Evolutionary conservation across 805 yeast genomes (phyloP).

Genomic region (Isabelozyma heimii): DNA sequence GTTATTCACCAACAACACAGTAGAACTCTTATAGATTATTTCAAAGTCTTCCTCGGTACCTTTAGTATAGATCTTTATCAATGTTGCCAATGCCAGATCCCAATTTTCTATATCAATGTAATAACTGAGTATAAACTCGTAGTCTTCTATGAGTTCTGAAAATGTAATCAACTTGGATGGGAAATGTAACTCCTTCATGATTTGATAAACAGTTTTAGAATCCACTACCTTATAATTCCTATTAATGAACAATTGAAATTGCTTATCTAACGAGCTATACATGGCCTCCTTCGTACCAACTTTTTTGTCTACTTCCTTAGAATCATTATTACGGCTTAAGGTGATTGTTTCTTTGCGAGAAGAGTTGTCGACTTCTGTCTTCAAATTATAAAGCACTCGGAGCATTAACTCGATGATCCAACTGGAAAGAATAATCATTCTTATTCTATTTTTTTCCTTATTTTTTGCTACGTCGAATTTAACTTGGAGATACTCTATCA

Average conservation of each 20-base stretch:
- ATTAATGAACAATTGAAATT: constrained; percentile 49
- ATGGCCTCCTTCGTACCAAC: not conserved
- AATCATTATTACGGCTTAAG: not conserved
- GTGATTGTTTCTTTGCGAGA: not conserved
- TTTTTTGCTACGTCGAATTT: constrained; percentile 24
- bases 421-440: constrained; percentile 50
- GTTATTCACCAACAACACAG: constrained; percentile 61
- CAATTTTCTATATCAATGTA: constrained; percentile 72
- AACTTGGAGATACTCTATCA: constrained; percentile 31
- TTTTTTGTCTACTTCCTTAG: not conserved
- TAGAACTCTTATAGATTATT: constrained; percentile 64
- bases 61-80: constrained; percentile 44
- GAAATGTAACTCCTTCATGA: constrained; percentile 65
- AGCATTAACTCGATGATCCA: constrained; percentile 65
- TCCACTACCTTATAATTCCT: constrained; percentile 53
- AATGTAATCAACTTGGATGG: constrained; percentile 61
- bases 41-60: constrained; percentile 12
- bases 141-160: constrained; percentile 68
- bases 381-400: constrained; percentile 43
- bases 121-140: constrained; percentile 63
- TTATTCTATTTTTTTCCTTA: constrained; percentile 24
- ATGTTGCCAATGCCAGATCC: constrained; percentile 63
- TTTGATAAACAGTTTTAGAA: constrained; percentile 65
- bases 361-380: constrained; percentile 19
- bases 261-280: constrained; percentile 7